Conservation (phyloP, 2,329 filamentous ascomycete species). For the Chlorencoelia australis region DNA sequence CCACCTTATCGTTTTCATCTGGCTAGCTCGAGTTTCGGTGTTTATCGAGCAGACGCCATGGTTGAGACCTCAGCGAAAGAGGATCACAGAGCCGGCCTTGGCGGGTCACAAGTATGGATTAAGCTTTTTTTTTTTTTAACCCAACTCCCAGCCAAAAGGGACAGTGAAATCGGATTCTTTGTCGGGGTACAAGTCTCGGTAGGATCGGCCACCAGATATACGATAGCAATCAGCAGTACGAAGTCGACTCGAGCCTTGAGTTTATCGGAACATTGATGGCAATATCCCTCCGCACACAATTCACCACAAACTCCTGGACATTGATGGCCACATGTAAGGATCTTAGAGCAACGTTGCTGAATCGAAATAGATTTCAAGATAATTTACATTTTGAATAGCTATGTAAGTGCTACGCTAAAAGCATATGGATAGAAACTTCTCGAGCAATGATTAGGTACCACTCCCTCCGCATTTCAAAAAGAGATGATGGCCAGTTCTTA, state of each 20-base stretch:
- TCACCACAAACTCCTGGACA: conserved; percentile 60
- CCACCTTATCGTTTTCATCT: no score
- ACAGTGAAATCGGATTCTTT: no score
- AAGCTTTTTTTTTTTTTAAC: no score
- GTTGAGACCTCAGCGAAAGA: no score
- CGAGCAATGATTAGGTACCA: not conserved
- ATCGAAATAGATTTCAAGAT: not conserved
- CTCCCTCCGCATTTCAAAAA: not conserved
- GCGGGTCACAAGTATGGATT: no score
- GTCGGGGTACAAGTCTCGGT: no score
- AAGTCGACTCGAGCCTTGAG: conserved; percentile 44
- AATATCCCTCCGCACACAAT: conserved; percentile 43
- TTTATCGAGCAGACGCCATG: no score
- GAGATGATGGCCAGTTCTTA: not conserved
- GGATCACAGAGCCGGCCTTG: no score
- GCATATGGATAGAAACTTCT: not conserved
- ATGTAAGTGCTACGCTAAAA: not conserved
- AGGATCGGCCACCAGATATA: no score
- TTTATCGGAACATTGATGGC: conserved; percentile 42
- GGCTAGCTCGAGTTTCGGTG: no score
- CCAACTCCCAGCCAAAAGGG: no score
- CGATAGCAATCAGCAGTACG: no score
- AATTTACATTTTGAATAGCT: not conserved
- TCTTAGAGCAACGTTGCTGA: conserved; percentile 41
- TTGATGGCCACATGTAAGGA: conserved; percentile 48